These are phyloP conservation scores for Hypoxylon fuscum DNA, from an alignment of 495 filamentous ascomycete species.

Conservation along the genomic window DNA sequence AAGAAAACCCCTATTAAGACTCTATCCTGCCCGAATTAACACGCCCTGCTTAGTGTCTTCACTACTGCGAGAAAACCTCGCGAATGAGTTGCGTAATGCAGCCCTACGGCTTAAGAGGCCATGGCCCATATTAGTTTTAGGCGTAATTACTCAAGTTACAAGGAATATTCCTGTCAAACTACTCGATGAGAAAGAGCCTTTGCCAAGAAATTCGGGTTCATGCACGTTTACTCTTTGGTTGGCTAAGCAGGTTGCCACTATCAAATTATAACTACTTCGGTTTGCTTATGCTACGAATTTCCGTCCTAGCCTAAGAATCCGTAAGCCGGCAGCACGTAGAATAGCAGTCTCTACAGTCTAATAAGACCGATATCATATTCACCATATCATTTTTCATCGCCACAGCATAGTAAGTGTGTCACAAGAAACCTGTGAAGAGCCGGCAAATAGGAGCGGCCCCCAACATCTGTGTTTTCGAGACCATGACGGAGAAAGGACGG, in stretches of 20 bases:
- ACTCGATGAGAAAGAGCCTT: neutral
- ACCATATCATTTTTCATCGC: conserved; percentile 11
- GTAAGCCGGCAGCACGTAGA: neutral
- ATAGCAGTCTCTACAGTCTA: conserved; percentile 11
- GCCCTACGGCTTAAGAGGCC: neutral
- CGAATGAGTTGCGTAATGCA: conserved; percentile 3
- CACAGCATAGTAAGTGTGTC: conserved; percentile 10
- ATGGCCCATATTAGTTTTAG: neutral
- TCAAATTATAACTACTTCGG: conserved; percentile 4
- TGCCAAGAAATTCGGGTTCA: neutral
- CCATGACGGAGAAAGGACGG: conserved; percentile 8
- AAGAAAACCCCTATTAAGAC: conserved; percentile 1
- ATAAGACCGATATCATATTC: conserved; percentile 21
- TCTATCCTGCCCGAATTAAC: neutral
- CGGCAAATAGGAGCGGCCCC: conserved; percentile 8
- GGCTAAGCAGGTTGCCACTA: neutral
- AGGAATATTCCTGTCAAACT: neutral
- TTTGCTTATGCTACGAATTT: neutral
- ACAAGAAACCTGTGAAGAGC: neutral
- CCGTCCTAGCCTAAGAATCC: neutral
- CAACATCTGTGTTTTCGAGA: neutral
- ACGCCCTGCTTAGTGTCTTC: conserved; percentile 34
- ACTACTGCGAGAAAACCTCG: conserved; percentile 45
- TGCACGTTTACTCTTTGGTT: neutral
- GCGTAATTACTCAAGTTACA: neutral